Evolutionary conservation across 352 stramenopile genomes (phyloP), one percentile per base, ranked within the genome.

Genomic region (Blastocystis sp.): DNA sequence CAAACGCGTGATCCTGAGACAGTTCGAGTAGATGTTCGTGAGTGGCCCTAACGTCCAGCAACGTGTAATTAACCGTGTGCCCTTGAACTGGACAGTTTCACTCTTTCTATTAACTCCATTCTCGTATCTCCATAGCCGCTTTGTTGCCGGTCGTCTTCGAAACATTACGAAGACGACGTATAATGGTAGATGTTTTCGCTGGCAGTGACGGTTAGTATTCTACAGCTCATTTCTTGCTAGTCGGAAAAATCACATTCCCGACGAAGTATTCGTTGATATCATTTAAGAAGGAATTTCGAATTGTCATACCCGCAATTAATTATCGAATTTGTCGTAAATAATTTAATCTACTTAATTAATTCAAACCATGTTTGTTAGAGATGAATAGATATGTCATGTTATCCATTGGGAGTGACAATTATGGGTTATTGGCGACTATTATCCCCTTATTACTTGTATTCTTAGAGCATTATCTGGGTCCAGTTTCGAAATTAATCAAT

Each of bases 71-170:
- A 80, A 80, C 50, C 70, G 70, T 45, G 70, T 80, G 23, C 70
- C 70, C 26, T 41, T 80, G 50, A 80, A 80, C 70, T 80, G 70
- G 70, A 13, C 45, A 15, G 55, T 80, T 41, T 80, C 70, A 47
- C 53, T 80, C 8, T 26, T 80, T 26, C 45, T 80, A 63, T 47
- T 80, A 26, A 41, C 50, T 43, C 70, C 70, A 20, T 80, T 80
- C n/a, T 39, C 70, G 2, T 80, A 80, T 41, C 43, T 80, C 23
- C 70, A 80, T 64, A 34, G 37, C 15, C 70, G 70, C 41, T 80
- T 63, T 23, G 34, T 80, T 80, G 34, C 39, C 63, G 45, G 45
- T 15, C 70, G 70, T 80, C 39, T 80, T 53, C 70, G 64, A 29
- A 80, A 80, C 18, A 26, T 80, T 13, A 64, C 70, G 23, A 13